Conservation (phyloP, 441 rosid genomes). For the Gossypium lobatum region DNA sequence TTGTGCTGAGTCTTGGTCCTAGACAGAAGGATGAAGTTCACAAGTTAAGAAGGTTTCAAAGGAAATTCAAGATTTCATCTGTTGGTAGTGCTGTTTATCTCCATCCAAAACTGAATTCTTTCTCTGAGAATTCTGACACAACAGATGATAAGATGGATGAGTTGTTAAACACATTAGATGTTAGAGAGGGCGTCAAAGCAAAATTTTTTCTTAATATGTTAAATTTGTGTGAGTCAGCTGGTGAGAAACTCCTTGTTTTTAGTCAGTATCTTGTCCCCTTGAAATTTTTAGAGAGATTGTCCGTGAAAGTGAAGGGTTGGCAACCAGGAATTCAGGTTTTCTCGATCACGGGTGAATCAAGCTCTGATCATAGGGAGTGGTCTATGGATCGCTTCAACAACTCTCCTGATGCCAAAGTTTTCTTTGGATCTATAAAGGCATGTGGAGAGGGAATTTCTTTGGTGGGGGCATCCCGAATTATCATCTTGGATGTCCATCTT, state of each 20-base stretch:
- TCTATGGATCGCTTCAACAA: constrained; percentile 72
- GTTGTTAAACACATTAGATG: constrained; percentile 21
- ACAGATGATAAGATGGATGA: constrained; percentile 18
- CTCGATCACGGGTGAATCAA: constrained; percentile 68
- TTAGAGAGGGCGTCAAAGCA: constrained; percentile 50
- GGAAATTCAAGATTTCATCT: constrained; percentile 34
- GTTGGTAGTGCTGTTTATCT: constrained; percentile 31
- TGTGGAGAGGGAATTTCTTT: constrained; percentile 94
- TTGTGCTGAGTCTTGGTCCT: constrained; percentile 53
- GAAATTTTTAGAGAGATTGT: constrained; percentile 65
- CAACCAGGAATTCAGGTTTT: constrained; percentile 53
- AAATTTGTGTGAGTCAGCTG: constrained; percentile 56
- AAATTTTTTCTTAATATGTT: constrained; percentile 67
- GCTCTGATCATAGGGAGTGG: constrained; percentile 56
- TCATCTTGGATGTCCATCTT: constrained; percentile 75
- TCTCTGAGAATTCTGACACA: background rate
- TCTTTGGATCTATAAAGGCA: constrained; percentile 87
- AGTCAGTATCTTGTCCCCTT: constrained; percentile 73
- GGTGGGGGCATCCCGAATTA: constrained; percentile 83
- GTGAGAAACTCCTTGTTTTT: constrained; percentile 78
- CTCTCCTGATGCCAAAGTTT: constrained; percentile 64
- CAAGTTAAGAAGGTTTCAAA: constrained; percentile 38
- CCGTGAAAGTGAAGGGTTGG: constrained; percentile 55
- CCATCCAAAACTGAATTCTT: constrained; percentile 23
- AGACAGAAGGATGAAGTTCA: constrained; percentile 53